Conservation (phyloP, 345 rosid genomes). For the Kandelia obovata region DNA sequence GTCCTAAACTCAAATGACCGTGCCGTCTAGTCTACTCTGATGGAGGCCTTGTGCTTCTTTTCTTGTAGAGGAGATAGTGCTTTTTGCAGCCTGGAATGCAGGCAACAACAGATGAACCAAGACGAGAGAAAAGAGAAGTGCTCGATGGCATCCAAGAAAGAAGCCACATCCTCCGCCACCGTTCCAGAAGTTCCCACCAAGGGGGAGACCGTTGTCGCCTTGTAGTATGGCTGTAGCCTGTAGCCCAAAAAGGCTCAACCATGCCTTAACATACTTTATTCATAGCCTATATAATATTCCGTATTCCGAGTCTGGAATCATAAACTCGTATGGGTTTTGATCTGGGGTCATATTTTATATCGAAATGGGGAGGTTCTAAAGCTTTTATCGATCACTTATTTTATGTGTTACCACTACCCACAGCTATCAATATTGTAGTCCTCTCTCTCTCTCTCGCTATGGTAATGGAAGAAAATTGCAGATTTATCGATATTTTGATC, state of each 20-base stretch:
- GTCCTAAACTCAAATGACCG: too few relatives aligned
- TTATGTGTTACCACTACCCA: constrained; percentile 15
- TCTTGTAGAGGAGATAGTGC: constrained; percentile 78
- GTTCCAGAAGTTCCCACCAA: constrained; percentile 30
- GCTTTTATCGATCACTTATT: constrained; percentile 7
- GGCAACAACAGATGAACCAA: constrained; percentile 77
- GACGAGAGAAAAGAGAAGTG: constrained; percentile 76
- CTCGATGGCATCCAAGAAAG: constrained; percentile 42
- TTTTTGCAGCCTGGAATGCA: constrained; percentile 85
- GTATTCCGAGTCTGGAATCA: not conserved
- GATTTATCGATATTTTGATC: too few relatives aligned
- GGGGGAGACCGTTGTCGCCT: constrained; percentile 49
- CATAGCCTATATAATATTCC: not conserved
- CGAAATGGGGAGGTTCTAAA: constrained; percentile 26
- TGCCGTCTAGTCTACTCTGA: too few relatives aligned
- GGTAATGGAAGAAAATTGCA: too few relatives aligned
- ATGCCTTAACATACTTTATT: not conserved
- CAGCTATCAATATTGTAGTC: too few relatives aligned
- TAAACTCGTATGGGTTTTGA: not conserved
- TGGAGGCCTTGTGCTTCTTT: too few relatives aligned
- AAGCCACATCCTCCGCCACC: constrained; percentile 24
- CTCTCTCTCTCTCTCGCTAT: too few relatives aligned
- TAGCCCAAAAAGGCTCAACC: not conserved
- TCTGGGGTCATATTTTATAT: not conserved
- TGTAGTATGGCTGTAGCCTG: constrained; percentile 13